Evolutionary conservation across 176 grass and related monocot species (phyloP), one percentile per base, ranked within the genome.

Genomic region (Eremochloa ophiuroides): DNA sequence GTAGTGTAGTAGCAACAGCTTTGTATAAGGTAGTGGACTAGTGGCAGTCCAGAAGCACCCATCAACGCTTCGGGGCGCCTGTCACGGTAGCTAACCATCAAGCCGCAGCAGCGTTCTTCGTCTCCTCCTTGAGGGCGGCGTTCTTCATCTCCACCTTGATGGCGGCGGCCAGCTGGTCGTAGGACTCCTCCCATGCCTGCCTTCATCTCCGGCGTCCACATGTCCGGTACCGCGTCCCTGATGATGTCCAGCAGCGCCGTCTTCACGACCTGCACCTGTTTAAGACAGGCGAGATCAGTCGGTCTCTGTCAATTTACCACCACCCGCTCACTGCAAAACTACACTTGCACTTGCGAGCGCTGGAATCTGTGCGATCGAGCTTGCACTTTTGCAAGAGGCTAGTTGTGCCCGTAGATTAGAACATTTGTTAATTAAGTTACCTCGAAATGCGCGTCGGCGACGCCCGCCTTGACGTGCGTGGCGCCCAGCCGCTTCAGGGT

Each of bases 201-300:
- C 94, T 91, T 87, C 91, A 89, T 97, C 78, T 87, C 88, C 17
- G 83, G 80, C 55, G 80, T 80, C 94, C 90, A 93, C 83, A 91
- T 87, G 30, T 85, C 88, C 14, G 88, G 83, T 4, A 97, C 91
- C 41, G 91, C 86, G 33, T 85, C 88, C 76, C 80, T 66, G 88
- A 93, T 87, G 10, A 88, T 97, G 51, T 93, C 88, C 88, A 93
- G 39, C 44, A 97, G 78, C 60, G 91, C 94, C 87, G 83, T 87
- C 86, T 83, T 93, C 5, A 89, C 80, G 53, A 91, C 80, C 88
- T 96, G 86, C 60, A 16, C 22, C n/a, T n/a, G 7, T 51, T 51
- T 20, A 0, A 42, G 47, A 50, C 5, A 20, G 7, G 2, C 15
- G 18, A 17, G 6, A 50, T 20, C 41, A 10, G 41, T 42, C 10